Conservation (phyloP, 1,284 basidiomycete species). For the Irpex lacteus region DNA sequence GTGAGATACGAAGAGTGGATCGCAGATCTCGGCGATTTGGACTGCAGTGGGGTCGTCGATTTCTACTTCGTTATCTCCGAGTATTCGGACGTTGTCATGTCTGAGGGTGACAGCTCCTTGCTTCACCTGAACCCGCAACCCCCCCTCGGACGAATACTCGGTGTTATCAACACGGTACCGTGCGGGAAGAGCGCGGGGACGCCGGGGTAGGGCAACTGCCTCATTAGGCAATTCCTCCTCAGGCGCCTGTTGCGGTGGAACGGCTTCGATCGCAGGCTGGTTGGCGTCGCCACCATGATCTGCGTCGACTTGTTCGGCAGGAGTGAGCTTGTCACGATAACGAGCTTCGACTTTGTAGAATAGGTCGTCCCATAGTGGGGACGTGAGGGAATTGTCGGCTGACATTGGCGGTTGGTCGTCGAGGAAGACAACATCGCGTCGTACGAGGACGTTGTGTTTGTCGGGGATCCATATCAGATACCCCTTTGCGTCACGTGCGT, state of each 20-base stretch:
- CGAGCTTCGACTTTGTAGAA: too few relatives aligned
- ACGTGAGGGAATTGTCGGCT: background rate
- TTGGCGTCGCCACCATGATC: too few relatives aligned
- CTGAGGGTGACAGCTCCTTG: too few relatives aligned
- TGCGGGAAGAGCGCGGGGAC: background rate
- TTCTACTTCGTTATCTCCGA: too few relatives aligned
- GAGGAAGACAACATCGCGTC: background rate
- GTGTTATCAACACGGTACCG: background rate
- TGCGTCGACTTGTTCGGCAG: too few relatives aligned
- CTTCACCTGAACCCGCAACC: background rate
- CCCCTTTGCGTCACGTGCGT: background rate
- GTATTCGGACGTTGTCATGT: too few relatives aligned
- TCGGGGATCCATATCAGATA: background rate
- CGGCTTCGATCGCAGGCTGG: too few relatives aligned
- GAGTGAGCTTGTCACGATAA: too few relatives aligned
- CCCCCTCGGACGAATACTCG: background rate
- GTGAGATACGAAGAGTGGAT: too few relatives aligned
- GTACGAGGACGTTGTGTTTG: background rate
- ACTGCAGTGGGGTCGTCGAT: too few relatives aligned
- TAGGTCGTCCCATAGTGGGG: background rate
- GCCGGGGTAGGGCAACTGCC: background rate
- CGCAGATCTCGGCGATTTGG: too few relatives aligned
- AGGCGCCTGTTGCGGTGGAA: background rate
- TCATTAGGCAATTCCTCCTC: background rate
- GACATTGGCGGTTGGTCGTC: background rate